These are phyloP conservation scores for Botrytis byssoidea DNA, from an alignment of 2,329 filamentous ascomycete genomes.

Conservation along the genomic window DNA sequence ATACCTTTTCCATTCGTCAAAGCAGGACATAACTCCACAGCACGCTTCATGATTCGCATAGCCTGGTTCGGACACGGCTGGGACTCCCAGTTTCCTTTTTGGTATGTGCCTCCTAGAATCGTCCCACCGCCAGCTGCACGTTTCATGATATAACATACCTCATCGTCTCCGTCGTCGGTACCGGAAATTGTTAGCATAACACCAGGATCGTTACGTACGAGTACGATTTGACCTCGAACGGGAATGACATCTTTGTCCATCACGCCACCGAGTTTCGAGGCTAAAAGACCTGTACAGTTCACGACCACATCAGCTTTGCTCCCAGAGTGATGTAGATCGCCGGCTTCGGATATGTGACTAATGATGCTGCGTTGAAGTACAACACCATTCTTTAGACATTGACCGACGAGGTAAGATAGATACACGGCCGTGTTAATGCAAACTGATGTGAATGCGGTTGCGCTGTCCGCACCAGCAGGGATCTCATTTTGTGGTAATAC, in stretches of 20 bases:
- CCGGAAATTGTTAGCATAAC: conserved; percentile 60
- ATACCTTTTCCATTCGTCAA: conserved; percentile 58
- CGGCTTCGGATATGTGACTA: conserved; percentile 71
- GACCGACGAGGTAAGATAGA: conserved; percentile 78
- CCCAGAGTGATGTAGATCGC: conserved; percentile 56
- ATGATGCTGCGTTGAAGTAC: conserved; percentile 62
- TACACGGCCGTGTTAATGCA: conserved; percentile 92
- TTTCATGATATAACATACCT: conserved; percentile 66
- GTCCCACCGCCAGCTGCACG: conserved; percentile 65
- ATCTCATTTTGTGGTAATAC: conserved; percentile 59
- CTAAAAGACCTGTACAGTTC: conserved; percentile 81
- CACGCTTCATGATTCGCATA: conserved; percentile 65
- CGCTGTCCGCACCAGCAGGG: conserved; percentile 65
- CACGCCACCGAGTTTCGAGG: conserved; percentile 77
- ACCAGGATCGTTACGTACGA: conserved; percentile 64
- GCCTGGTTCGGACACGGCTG: conserved; percentile 62
- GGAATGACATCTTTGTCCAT: conserved; percentile 71
- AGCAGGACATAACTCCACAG: conserved; percentile 54
- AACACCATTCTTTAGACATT: conserved; percentile 73
- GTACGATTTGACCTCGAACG: conserved; percentile 72
- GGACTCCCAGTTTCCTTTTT: conserved; percentile 63
- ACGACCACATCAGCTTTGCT: conserved; percentile 66
- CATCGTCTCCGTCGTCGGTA: conserved; percentile 62
- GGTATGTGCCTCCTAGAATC: conserved; percentile 65
- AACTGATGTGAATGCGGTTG: conserved; percentile 74